Evolutionary conservation across 805 yeast species (phyloP), one percentile per base, ranked within the genome.

Genomic region (Candida taoyuanica): DNA sequence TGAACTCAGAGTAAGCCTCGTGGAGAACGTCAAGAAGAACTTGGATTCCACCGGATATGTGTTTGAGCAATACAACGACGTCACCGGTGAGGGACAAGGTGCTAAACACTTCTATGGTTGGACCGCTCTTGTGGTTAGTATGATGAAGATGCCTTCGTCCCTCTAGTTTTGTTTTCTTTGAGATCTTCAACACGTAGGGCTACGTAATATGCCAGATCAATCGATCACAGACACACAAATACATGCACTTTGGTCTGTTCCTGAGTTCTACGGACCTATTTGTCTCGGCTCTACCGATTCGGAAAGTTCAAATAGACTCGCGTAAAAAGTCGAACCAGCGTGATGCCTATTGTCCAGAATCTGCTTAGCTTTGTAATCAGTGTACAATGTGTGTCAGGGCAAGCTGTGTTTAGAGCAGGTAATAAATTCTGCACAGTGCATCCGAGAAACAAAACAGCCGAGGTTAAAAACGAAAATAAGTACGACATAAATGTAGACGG

Each of bases 101-200:
- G 89, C 91, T 8, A 81, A 84, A 59, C 91, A 86, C 56, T 93
- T 93, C 63, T 68, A 86, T 29, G 98, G 98, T 2, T 93, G 98
- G 98, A 81, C 97, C 1, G 78, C 95, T 2, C 63, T 87, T 42
- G 83, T 85, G 11, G 76, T 85, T 5, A 68, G 77, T 45, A 85
- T 93, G 55, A 83, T 93, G 91, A 72, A 73, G 39, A 81, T 85
- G 93, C 91, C 93, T 2, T 14, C 33, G 3, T 16, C 25, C 13
- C 28, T 34, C 8, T 31, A 19, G 31, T 7, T 11, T n/a, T n/a
- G n/a, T n/a, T n/a, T n/a, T n/a, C n/a, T n/a, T n/a, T n/a, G n/a
- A n/a, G n/a, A n/a, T n/a, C n/a, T n/a, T n/a, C n/a, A n/a, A n/a
- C n/a, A n/a, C n/a, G n/a, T n/a, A n/a, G n/a, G n/a, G n/a, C n/a